These are phyloP conservation scores for Amanita molliuscula DNA, from an alignment of 768 basidiomycete species.

Conservation along the genomic window DNA sequence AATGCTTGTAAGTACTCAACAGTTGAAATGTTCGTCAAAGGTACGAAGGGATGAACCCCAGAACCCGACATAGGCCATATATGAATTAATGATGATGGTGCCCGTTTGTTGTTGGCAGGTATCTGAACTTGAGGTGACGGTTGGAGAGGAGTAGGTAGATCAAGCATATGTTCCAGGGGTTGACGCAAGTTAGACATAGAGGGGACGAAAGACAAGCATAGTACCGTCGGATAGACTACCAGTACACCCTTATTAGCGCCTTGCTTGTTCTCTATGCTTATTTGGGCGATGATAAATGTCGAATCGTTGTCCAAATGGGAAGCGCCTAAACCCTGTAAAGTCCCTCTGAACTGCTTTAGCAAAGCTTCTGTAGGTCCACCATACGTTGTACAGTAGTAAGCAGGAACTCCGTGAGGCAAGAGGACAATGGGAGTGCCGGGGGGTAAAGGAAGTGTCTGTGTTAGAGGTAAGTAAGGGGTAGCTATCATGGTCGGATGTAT, in stretches of 20 bases:
- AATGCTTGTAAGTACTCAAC: slow-evolving; percentile 29
- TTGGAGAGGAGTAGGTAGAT: slow-evolving; percentile 54
- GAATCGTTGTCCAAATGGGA: slow-evolving; percentile 34
- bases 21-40: slow-evolving; percentile 7
- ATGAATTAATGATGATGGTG: slow-evolving; percentile 4
- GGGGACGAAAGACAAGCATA: slow-evolving; percentile 42
- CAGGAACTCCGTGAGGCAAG: slow-evolving; percentile 62
- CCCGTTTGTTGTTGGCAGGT: slow-evolving; percentile 19
- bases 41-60: not conserved
- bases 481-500: slow-evolving; percentile 53
- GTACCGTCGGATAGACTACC: slow-evolving; percentile 60
- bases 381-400: slow-evolving; percentile 65
- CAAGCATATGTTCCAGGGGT: slow-evolving; percentile 47
- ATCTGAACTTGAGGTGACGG: slow-evolving; percentile 32
- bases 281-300: slow-evolving; percentile 58
- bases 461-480: slow-evolving; percentile 49
- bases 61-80: not conserved
- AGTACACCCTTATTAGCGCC: slow-evolving; percentile 72
- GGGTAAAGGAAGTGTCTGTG: slow-evolving; percentile 29
- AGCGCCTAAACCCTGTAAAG: slow-evolving; percentile 53
- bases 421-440: slow-evolving; percentile 61
- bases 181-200: slow-evolving; percentile 19
- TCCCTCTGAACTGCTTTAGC: slow-evolving; percentile 50
- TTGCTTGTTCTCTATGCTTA: slow-evolving; percentile 66
- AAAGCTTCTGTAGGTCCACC: slow-evolving; percentile 55